Evolutionary conservation across 1,139 yeast genomes (phyloP), one percentile per base, ranked within the genome.

Genomic region (Zygosaccharomyces sapae): DNA sequence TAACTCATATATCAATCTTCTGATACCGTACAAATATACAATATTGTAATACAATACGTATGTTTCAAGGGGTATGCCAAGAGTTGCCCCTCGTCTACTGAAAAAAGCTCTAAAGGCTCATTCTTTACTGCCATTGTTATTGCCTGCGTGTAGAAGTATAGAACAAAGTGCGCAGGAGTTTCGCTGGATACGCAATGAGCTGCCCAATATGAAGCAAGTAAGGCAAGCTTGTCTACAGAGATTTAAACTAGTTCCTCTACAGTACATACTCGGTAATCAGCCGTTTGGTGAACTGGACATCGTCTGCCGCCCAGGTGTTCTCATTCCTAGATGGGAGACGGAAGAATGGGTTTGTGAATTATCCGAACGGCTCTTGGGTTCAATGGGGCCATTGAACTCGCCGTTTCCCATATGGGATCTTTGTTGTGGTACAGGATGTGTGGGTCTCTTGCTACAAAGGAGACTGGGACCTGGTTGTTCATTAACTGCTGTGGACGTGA

Each of bases 291-390:
- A 66, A 0, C 64, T 90, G 43, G 79, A 77, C 18, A 73, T 92
- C 3, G 54, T 59, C 27, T 87, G 96, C 59, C 58, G 67, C 22
- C 71, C 71, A 1, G 81, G 81, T 0, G 97, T 88, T 1, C 69
- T 92, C 50, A 89, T 92, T 38, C 98, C 98, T 0, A 69, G 98
- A 43, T 83, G 95, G 86, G 98, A 92, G 61, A 92, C 98, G 0
- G 97, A 92, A 62, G 96, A 88, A 58, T 90, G 97, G 97, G 72
- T 77, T 6, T 33, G 68, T 29, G 72, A 72, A 47, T 60, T 86
- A 29, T 67, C 71, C 22, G 36, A 22, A 2, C 50, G 38, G 41
- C 35, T 41, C 16, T 16, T 16, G 16, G 16, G 20, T 13, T 29
- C 35, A 8, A 16, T 13, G 20, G 38, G 52, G 38, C 35, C 6